Evolutionary conservation across 1,284 basidiomycete genomes (phyloP), one percentile per base, ranked within the genome.

Genomic region (Ceratobasidium sp.): DNA sequence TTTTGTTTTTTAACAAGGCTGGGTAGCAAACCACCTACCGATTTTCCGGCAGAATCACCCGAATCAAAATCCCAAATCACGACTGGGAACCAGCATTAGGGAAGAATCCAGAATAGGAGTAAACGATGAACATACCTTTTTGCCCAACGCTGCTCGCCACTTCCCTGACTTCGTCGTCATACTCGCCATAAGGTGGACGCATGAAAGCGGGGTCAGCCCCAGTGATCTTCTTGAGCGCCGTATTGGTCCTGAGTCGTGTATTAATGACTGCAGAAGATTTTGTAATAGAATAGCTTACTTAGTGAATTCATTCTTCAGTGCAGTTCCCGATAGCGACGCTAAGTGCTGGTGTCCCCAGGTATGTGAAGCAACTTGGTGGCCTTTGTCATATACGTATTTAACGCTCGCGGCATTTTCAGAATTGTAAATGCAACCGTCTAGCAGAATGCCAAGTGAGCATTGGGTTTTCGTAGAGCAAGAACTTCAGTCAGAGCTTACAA

Each of bases 301-400:
- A 38, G 38, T 26, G 67, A 74, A 77, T 68, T 50, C 74, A 54
- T 52, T 77, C 61, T 40, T 80, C 62, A 64, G 38, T 15, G 42
- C 20, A 12, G 44, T 57, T 10, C 57, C 56, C n/a, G 52, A 28
- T n/a, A 71, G 61, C n/a, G 73, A 66, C 42, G 75, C 44, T 12
- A 79, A 73, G 59, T 79, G 68, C 40, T 50, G 61, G 50, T 80
- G 80, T 26, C 80, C 81, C 87, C 86, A 88, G 1, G 87, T 87
- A n/a, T 88, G 87, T 28, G 86, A 87, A 3, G 83, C 85, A 64
- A 87, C 81, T 81, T 87, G 85, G 78, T 87, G 86, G 17, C 86
- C 86, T 38, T 84, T 80, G 13, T 82, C 79, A 74, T 83, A 86
- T 1, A 86, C 86, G 80, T 86, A 84, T 50, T 83, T 82, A 40